A percentile compares a stretch with the other conserved stretches of the same genome.
These are phyloP conservation scores for Phylloporus gajari DNA, from an alignment of 1,284 basidiomycete species.

Conservation along the genomic window DNA sequence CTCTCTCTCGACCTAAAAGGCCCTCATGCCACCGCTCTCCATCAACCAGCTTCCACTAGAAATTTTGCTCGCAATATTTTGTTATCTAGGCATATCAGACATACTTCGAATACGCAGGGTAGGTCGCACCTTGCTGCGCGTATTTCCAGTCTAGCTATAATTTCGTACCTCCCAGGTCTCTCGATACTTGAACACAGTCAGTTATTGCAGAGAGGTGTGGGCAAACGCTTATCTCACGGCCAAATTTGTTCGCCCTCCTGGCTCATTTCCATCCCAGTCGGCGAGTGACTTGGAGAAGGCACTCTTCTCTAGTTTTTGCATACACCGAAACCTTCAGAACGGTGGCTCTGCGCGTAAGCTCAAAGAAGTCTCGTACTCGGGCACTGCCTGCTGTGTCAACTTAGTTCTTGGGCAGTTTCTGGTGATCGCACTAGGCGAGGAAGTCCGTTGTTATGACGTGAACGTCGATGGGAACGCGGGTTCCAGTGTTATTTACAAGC, in stretches of 20 bases:
- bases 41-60: background rate
- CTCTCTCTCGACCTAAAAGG: too few species aligned
- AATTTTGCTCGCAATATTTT: background rate
- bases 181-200: conserved; percentile 18
- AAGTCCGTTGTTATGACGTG: conserved; percentile 34
- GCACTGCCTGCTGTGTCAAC: background rate
- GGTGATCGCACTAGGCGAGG: conserved; percentile 22
- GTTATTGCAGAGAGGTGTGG: conserved; percentile 23
- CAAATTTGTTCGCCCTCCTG: conserved; percentile 31
- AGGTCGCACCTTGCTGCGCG: background rate
- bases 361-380: conserved; percentile 27
- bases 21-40: background rate
- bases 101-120: conserved; percentile 24
- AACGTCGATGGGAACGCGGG: conserved; percentile 11
- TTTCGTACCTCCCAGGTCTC: conserved; percentile 34
- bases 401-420: conserved; percentile 32
- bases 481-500: conserved; percentile 25
- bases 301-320: conserved; percentile 22
- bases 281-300: conserved; percentile 19
- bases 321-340: conserved; percentile 12
- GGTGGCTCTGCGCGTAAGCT: background rate
- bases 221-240: conserved; percentile 22
- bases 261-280: conserved; percentile 31
- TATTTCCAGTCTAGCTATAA: background rate
- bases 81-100: background rate